phyloP scores from a whole-genome alignment of 345 rosid species.

The Eucalyptus pumila region DNA sequence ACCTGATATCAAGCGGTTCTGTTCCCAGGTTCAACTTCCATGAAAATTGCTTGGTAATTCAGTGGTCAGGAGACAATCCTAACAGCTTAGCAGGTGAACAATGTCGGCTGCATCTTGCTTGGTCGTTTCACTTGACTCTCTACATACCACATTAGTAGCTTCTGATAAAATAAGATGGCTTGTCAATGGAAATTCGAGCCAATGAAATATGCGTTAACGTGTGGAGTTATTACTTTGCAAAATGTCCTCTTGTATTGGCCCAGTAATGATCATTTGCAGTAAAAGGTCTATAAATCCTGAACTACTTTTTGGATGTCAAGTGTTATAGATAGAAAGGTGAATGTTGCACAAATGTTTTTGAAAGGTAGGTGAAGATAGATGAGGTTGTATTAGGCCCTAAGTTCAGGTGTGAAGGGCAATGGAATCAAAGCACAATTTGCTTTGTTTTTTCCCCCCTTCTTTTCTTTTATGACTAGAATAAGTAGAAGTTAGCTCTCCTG shows the following conservation, averaged over 20 bases:
- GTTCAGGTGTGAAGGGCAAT: neutral
- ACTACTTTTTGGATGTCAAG: neutral
- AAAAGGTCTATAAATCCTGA: neutral
- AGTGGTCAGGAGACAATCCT: constrained; percentile 99
- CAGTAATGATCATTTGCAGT: neutral
- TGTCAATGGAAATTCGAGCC: neutral
- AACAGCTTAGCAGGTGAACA: constrained; percentile 87
- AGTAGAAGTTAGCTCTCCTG: neutral
- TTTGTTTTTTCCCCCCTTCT: neutral
- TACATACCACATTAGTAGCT: neutral
- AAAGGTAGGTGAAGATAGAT: neutral
- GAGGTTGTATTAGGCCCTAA: neutral
- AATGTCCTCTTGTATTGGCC: neutral
- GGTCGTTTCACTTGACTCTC: neutral
- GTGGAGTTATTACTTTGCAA: neutral
- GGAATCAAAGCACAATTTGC: neutral
- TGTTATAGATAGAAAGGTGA: neutral
- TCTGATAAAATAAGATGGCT: neutral
- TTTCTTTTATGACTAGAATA: neutral
- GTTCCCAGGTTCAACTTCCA: constrained; percentile 48
- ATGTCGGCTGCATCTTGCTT: neutral
- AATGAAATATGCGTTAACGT: neutral
- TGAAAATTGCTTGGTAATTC: constrained; percentile 65
- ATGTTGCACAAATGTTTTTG: neutral
- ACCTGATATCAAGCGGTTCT: neutral